Evolutionary conservation across 192 early-diverging fungal genomes (phyloP).

Genomic region (Mortierella claussenii): DNA sequence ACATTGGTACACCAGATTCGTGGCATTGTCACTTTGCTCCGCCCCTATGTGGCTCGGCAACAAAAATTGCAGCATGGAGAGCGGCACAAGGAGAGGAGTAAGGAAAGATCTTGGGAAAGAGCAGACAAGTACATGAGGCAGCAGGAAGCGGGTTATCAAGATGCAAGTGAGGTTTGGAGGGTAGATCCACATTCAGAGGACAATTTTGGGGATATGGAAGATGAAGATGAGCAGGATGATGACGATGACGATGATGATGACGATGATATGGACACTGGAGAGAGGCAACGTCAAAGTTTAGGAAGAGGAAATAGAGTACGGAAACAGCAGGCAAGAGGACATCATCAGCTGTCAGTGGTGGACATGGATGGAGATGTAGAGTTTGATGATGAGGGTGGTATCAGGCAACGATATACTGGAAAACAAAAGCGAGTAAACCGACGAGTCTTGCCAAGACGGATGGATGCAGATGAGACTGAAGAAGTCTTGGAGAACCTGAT

Average conservation of each 20-base stretch:
- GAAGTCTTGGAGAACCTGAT: conserved; percentile 36
- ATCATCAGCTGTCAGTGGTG: neutral
- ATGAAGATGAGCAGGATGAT: conserved; percentile 42
- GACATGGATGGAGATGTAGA: conserved; percentile 34
- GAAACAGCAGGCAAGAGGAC: neutral
- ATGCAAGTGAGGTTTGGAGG: conserved; percentile 13
- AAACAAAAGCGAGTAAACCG: neutral
- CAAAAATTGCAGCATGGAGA: conserved; percentile 43
- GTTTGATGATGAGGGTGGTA: conserved; percentile 10
- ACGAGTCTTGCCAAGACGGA: neutral
- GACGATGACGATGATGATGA: conserved; percentile 18
- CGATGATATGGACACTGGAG: conserved; percentile 27
- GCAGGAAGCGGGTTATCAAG: neutral
- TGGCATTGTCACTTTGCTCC: conserved; percentile 33
- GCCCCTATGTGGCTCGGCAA: conserved; percentile 49
- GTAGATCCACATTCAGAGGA: conserved; percentile 26
- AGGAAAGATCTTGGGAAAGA: conserved; percentile 42
- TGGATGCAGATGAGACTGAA: conserved; percentile 44
- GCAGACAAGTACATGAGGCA: conserved; percentile 47
- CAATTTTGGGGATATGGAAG: conserved; percentile 44
- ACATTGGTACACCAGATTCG: conserved; percentile 42
- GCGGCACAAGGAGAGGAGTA: conserved; percentile 34
- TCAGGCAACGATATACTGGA: neutral
- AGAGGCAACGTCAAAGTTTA: neutral
- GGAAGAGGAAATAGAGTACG: neutral